Evolutionary conservation across 352 stramenopile species (phyloP), one percentile per base, ranked within the genome.

Genomic region (Globisporangium nunn): DNA sequence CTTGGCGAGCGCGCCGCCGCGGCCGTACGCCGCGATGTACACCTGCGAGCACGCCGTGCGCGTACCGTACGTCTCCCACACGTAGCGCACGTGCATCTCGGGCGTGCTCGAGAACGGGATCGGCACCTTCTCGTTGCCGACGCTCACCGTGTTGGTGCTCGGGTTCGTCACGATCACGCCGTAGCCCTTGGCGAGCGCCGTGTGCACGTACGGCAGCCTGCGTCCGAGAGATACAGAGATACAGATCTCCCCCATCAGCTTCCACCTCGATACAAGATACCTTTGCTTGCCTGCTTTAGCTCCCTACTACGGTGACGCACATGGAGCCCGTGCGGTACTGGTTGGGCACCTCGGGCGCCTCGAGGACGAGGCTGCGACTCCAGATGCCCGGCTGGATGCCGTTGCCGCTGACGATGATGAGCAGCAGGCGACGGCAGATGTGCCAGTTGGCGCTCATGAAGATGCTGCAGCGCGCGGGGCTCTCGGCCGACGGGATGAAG

Each of bases 361-460:
- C 83, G 41, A 93, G 70, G 53, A 93, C 83, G 28, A 93, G 75
- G 50, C 75, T 88, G 47, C 83, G 81, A 57, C 83, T 93, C 83
- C 83, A 93, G 37, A 93, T 93, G 52, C 83, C 83, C 4, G 83
- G 83, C 54, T 91, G 83, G 64, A 93, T 91, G 58, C 83, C 83
- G 56, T 91, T 91, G 51, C 83, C 83, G 58, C 79, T 87, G 37
- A 88, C 78, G 50, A 93, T 83, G 18, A 93, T 74, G 52, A 93
- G 62, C 37, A 93, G 63, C 29, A 93, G 59, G 43, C 80, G 79
- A 10, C 77, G 62, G 54, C 78, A 89, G 45, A 88, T 87, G 70
- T 87, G 79, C 84, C 84, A 93, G 63, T 92, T 88, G 18, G 80
- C 78, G 54, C 79, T 91, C 63, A 93, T 70, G 61, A 92, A 93